These are phyloP conservation scores for Brasenia schreberi DNA, from an alignment of 164 flowering plant genomes.

Conservation along the genomic window DNA sequence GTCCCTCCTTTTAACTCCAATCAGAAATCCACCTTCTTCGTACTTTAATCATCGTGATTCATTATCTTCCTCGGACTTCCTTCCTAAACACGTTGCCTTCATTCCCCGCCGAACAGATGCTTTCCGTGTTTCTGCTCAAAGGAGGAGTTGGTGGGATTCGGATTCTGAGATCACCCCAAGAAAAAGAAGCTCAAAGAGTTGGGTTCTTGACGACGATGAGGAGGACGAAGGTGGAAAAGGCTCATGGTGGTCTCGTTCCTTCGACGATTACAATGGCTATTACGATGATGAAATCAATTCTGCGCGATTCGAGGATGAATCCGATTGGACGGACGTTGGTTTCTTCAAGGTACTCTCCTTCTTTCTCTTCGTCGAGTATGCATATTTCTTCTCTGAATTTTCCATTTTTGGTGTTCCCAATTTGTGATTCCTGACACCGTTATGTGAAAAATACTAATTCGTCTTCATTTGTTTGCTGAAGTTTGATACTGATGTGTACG, in stretches of 20 bases:
- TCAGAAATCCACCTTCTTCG: not conserved
- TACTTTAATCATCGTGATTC: not conserved
- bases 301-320: not conserved
- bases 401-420: not conserved
- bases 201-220: not conserved
- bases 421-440: not conserved
- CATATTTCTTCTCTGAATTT: not conserved
- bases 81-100: not conserved
- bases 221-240: not conserved
- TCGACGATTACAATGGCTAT: not conserved
- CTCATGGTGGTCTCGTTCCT: not conserved
- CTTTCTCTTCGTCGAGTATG: not conserved
- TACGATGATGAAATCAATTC: not conserved
- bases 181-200: not conserved
- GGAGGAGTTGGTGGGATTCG: not conserved
- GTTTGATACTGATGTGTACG: too few species aligned
- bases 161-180: not conserved
- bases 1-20: not conserved
- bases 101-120: not conserved
- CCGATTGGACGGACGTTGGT: not conserved
- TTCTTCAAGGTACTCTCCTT: not conserved
- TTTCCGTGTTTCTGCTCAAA: not conserved
- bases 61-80: not conserved
- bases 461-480: not conserved
- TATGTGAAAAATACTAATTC: not conserved